A percentile compares a stretch with the other conserved stretches of the same genome.
Evolutionary conservation across 345 rosid species (phyloP).

Genomic region (Rhizophora apiculata): DNA sequence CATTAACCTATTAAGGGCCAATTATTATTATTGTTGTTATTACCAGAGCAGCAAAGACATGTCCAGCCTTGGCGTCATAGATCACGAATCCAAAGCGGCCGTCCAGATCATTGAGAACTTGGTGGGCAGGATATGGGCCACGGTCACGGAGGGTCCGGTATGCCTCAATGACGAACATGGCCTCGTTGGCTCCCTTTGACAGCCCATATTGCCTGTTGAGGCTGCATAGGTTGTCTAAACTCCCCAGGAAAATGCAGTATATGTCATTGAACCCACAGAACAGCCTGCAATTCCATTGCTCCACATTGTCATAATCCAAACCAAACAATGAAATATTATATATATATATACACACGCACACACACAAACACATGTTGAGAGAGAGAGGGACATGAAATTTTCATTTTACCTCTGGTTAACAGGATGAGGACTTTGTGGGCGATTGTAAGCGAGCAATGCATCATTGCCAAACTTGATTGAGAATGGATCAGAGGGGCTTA

Average conservation of each 20-base stretch:
- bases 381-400: not conserved
- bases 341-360: no score
- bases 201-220: constrained; percentile 79
- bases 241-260: constrained; percentile 70
- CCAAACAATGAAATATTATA: not conserved
- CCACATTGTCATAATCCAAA: no score
- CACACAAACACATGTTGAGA: not conserved
- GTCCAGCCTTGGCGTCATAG: constrained; percentile 64
- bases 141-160: constrained; percentile 84
- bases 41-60: constrained; percentile 82
- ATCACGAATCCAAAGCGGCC: constrained; percentile 85
- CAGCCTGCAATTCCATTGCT: constrained; percentile 40
- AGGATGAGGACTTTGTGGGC: constrained; percentile 34
- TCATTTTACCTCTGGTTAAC: constrained; percentile 47
- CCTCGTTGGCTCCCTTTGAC: constrained; percentile 65
- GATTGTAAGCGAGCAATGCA: constrained; percentile 65
- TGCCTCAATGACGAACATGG: constrained; percentile 78
- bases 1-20: not conserved
- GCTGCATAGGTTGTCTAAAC: constrained; percentile 57
- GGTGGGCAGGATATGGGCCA: constrained; percentile 94
- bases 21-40: not conserved
- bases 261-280: constrained; percentile 81
- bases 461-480: constrained; percentile 66
- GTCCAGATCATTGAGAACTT: constrained; percentile 81
- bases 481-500: constrained; percentile 48